Evolutionary conservation across 2,329 filamentous ascomycete species (phyloP).

Genomic region (Akanthomyces lecanii): DNA sequence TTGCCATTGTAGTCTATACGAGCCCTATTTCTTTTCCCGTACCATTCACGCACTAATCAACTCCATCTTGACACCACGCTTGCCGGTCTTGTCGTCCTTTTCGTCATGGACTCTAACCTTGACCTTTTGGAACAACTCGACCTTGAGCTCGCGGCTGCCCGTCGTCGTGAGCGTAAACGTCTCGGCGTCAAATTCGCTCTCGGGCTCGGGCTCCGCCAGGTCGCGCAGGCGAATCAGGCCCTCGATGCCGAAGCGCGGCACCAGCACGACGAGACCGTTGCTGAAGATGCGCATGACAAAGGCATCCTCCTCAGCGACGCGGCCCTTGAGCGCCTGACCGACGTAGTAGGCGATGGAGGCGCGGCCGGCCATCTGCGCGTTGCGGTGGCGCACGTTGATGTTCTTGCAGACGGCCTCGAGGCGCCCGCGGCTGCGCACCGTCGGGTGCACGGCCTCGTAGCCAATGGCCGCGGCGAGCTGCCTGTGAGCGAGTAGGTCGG

Average conservation of each 20-base stretch:
- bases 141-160: conserved; percentile 51
- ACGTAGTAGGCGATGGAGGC: conserved; percentile 98
- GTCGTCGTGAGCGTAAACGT: conserved; percentile 68
- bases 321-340: conserved; percentile 84
- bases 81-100: conserved; percentile 92
- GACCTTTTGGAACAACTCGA: conserved; percentile 92
- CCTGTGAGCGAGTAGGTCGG: conserved; percentile 89
- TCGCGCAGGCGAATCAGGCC: conserved; percentile 83
- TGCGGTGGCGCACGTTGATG: conserved; percentile 95
- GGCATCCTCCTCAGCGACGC: conserved; percentile 74
- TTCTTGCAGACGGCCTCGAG: conserved; percentile 95
- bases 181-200: conserved; percentile 80
- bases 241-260: conserved; percentile 93
- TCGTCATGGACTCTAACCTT: conserved; percentile 85
- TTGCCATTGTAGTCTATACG: neutral
- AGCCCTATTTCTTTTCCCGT: neutral
- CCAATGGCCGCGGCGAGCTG: conserved; percentile 94
- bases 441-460: conserved; percentile 81
- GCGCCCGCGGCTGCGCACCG: conserved; percentile 74
- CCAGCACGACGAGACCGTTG: conserved; percentile 95
- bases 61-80: conserved; percentile 82
- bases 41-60: conserved; percentile 40
- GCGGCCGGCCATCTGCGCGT: conserved; percentile 90
- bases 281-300: conserved; percentile 97
- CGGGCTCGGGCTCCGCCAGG: conserved; percentile 71